Evolutionary conservation across 2,329 filamentous ascomycete species (phyloP).

Genomic region (Sporothrix dimorphospora): DNA sequence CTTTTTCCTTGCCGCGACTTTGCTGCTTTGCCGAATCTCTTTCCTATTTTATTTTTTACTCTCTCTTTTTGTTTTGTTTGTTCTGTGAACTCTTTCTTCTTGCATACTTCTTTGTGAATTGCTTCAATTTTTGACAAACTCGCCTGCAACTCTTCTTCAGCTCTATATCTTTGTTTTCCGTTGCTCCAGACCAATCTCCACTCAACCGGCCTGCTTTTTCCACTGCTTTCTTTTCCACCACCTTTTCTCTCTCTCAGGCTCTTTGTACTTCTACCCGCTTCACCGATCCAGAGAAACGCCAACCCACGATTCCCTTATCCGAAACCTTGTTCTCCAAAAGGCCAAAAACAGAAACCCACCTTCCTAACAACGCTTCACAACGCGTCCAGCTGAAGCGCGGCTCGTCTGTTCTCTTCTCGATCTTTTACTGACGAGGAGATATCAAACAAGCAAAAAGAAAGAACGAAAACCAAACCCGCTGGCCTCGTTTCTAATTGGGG

Average conservation of each 20-base stretch:
- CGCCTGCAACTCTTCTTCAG: neutral
- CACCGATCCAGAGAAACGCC: neutral
- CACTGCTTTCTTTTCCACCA: neutral
- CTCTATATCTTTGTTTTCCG: constrained; percentile 15
- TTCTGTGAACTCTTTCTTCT: constrained; percentile 11
- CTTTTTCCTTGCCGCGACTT: constrained; percentile 12
- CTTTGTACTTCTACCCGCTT: constrained; percentile 6
- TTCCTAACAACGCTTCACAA: neutral
- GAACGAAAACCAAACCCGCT: neutral
- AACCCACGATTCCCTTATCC: neutral
- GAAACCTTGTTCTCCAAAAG: neutral
- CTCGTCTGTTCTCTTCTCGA: neutral
- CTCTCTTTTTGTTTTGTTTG: neutral
- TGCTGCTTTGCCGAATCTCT: constrained; percentile 21
- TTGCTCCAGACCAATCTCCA: constrained; percentile 32
- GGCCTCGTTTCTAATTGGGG: constrained; percentile 13
- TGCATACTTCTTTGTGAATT: constrained; percentile 7
- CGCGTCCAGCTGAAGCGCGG: constrained; percentile 8
- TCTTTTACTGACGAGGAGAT: neutral
- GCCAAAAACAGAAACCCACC: neutral
- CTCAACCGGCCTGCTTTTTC: constrained; percentile 27
- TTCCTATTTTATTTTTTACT: constrained; percentile 19
- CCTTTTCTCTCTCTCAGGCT: neutral
- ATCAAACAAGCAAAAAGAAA: neutral
- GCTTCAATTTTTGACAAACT: neutral